phyloP scores from a whole-genome alignment of 257 asterid species.

The Nicotiana obtusifolia region DNA sequence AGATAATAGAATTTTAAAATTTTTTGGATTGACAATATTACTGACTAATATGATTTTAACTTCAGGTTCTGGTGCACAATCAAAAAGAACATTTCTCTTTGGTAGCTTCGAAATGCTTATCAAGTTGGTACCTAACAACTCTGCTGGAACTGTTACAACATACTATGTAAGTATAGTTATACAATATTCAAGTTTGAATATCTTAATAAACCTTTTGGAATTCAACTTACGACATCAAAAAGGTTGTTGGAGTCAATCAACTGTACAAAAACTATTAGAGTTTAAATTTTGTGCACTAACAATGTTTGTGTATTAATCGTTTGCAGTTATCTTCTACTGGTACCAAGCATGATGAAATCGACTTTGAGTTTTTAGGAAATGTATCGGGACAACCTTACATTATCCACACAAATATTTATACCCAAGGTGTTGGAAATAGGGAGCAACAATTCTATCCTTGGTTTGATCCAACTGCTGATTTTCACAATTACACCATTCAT shows the following conservation, averaged over 20 bases:
- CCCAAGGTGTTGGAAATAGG: constrained; percentile 54
- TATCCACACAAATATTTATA: constrained; percentile 63
- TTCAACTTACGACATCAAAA: no score
- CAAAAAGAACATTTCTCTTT: constrained; percentile 47
- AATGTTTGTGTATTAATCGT: background rate
- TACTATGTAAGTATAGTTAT: constrained; percentile 39
- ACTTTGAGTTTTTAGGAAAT: constrained; percentile 83
- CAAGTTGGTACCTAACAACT: constrained; percentile 57
- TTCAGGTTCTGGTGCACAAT: constrained; percentile 60
- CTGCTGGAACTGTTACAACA: constrained; percentile 81
- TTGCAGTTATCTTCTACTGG: constrained; percentile 58
- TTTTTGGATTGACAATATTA: background rate
- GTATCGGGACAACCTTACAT: constrained; percentile 59
- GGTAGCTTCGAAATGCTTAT: constrained; percentile 71
- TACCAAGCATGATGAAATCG: constrained; percentile 67
- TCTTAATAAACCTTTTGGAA: no score
- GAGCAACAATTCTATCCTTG: constrained; percentile 69
- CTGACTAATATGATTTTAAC: background rate
- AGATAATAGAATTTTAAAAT: background rate
- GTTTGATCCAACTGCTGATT: constrained; percentile 74
- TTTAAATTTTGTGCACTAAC: no score
- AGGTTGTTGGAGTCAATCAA: no score
- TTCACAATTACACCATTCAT: constrained; percentile 72
- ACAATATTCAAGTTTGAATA: background rate
- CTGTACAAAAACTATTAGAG: background rate